Evolutionary conservation across 1,139 yeast species (phyloP).

Genomic region (Nakaseomyces delphensis): DNA sequence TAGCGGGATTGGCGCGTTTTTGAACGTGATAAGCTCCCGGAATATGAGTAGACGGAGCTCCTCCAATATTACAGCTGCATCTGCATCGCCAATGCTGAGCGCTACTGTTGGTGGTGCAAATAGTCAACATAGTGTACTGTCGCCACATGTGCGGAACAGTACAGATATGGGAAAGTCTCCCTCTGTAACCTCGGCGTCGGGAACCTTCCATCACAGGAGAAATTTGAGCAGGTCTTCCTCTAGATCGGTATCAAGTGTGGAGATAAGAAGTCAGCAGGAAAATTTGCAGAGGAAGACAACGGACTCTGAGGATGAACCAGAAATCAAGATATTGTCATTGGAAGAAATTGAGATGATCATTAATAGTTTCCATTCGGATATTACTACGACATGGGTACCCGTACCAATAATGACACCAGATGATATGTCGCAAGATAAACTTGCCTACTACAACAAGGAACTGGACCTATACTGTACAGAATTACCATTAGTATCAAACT

Average conservation of each 20-base stretch:
- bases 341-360: conserved; percentile 34
- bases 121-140: not conserved
- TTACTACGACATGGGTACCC: conserved; percentile 44
- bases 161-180: not conserved
- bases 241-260: conserved; percentile 1
- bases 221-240: conserved; percentile 5
- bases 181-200: not conserved
- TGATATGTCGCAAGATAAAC: conserved; percentile 36
- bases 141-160: conserved; percentile 1
- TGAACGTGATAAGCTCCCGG: conserved; percentile 6
- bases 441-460: conserved; percentile 51
- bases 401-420: conserved; percentile 36
- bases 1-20: conserved; percentile 6
- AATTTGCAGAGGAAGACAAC: not conserved
- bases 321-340: conserved; percentile 27
- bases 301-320: not conserved
- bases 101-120: not conserved
- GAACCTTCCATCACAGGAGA: not conserved
- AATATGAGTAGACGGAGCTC: conserved; percentile 12
- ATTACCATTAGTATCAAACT: conserved; percentile 41
- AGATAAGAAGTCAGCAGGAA: conserved; percentile 1
- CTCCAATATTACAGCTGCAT: conserved; percentile 1
- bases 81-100: conserved; percentile 1
- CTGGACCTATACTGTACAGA: conserved; percentile 50
- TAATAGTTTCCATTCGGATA: conserved; percentile 25